Conservation (phyloP, 495 filamentous ascomycete species). For the Acidiella bohemica region DNA sequence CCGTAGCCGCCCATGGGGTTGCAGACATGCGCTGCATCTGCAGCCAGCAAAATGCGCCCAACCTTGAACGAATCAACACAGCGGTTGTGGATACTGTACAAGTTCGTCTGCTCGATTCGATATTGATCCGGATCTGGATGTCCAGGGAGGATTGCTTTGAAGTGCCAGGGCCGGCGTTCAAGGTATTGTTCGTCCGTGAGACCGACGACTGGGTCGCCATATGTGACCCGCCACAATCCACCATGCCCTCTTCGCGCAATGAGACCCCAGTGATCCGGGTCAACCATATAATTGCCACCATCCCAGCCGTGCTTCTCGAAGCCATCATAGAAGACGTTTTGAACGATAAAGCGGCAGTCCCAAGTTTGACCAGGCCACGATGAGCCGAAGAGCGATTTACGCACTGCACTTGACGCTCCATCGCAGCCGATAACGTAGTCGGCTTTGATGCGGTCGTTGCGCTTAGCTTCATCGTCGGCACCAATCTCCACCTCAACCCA, state of each 20-base stretch:
- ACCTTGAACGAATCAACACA: conserved; percentile 8
- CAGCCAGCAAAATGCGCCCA: conserved; percentile 15
- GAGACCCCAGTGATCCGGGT: conserved; percentile 20
- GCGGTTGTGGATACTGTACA: conserved; percentile 16
- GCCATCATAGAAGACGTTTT: conserved; percentile 18
- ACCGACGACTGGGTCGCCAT: conserved; percentile 12
- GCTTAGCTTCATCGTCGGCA: conserved; percentile 7
- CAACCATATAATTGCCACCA: conserved; percentile 17
- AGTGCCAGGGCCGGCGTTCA: conserved; percentile 5
- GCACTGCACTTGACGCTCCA: conserved; percentile 12
- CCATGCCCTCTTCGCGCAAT: conserved; percentile 14
- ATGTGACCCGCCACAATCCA: conserved; percentile 15
- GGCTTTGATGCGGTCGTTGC: conserved; percentile 2
- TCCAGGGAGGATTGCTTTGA: conserved; percentile 15
- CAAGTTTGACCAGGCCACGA: conserved; percentile 16
- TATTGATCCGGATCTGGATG: conserved; percentile 13
- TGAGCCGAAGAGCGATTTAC: conserved; percentile 10
- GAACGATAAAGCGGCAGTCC: conserved; percentile 13
- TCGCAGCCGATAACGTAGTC: conserved; percentile 12
- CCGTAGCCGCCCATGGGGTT: conserved; percentile 6
- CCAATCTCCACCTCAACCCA: conserved; percentile 17
- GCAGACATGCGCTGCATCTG: conserved; percentile 15
- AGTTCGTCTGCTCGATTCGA: conserved; percentile 6
- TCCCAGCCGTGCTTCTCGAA: conserved; percentile 21
- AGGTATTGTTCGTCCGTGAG: conserved; percentile 14